Evolutionary conservation across 179 eudicot species (phyloP), one percentile per base, ranked within the genome.

Genomic region (Gypsophila paniculata): DNA sequence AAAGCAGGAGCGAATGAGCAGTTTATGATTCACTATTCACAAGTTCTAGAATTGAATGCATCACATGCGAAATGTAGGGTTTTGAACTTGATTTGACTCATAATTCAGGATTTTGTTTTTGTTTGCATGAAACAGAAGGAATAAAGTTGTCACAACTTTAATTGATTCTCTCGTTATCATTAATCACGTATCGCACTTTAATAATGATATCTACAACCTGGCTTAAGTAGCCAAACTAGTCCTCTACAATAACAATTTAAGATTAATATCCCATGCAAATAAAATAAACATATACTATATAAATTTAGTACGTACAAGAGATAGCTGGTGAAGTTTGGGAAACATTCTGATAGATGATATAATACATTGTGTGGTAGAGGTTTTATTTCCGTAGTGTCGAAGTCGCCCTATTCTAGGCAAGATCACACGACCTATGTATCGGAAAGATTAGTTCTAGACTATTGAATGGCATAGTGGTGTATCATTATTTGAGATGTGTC

Each of bases 401-500:
- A 39, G 3, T 39, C 44, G 10, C 44, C 44, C 44, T 39, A 6
- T 2, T 5, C 44, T 8, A 39, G 2, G 44, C 44, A 39, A 39
- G 10, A 39, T 39, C 44, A 39, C 44, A 39, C 10, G 44, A 39
- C 10, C 44, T 39, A 39, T 39, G 9, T 8, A 39, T 8, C 8
- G 6, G 34, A 29, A 39, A 0, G 6, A 39, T 8, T 39, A 39
- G 44, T 39, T 2, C 11, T 42, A 42, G 46, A 42, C 46, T 42
- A 42, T 42, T 65, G 53, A 17, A 21, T 42, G 10, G 26, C 61
- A 19, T 53, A 19, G 18, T n/a, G 29, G 39, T 65, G 14, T 21
- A 64, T 61, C 65, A 29, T 61, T 65, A 39, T 21, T 65, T 65
- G 52, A 65, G 68, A 36, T 10, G 68, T 63, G n/a, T 18, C 0